Conservation (phyloP, 495 filamentous ascomycete species). For the Pyrenopolyporus hunteri region DNA sequence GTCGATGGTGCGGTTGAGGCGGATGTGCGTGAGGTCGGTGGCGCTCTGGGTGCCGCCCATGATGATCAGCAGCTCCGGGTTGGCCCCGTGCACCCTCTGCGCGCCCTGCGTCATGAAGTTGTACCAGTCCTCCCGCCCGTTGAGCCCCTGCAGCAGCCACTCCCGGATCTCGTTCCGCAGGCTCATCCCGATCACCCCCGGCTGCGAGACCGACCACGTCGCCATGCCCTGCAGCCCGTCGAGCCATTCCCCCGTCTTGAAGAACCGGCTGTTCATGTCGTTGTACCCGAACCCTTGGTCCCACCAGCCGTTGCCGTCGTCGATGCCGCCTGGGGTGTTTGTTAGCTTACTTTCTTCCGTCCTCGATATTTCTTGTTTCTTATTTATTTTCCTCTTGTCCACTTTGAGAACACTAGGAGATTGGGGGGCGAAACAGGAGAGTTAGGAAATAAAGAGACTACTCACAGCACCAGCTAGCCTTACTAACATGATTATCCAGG, state of each 20-base stretch:
- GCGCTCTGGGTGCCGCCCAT: conserved; percentile 54
- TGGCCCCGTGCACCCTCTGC: conserved; percentile 47
- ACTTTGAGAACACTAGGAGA: not conserved
- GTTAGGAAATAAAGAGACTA: not conserved
- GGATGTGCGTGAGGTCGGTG: conserved; percentile 53
- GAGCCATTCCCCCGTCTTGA: conserved; percentile 54
- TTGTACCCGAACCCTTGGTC: conserved; percentile 53
- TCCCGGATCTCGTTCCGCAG: conserved; percentile 59
- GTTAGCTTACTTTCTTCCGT: not conserved
- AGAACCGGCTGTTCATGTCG: conserved; percentile 50
- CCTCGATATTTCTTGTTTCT: not conserved
- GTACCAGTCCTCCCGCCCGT: conserved; percentile 55
- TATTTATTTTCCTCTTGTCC: too few relatives aligned
- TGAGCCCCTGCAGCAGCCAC: conserved; percentile 49
- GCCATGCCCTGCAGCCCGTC: conserved; percentile 51
- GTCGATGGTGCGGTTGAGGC: conserved; percentile 44
- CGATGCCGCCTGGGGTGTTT: conserved; percentile 41
- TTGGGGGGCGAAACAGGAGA: not conserved
- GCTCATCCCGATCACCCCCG: conserved; percentile 53
- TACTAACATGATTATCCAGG: conserved; percentile 59
- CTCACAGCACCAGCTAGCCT: conserved; percentile 57
- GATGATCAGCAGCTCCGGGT: conserved; percentile 52
- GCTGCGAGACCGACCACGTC: conserved; percentile 44
- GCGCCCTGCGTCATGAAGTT: conserved; percentile 49
- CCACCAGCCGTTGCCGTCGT: conserved; percentile 63